These are phyloP conservation scores for Candolleomyces eurysporus DNA, from an alignment of 768 basidiomycete species.

Conservation along the genomic window DNA sequence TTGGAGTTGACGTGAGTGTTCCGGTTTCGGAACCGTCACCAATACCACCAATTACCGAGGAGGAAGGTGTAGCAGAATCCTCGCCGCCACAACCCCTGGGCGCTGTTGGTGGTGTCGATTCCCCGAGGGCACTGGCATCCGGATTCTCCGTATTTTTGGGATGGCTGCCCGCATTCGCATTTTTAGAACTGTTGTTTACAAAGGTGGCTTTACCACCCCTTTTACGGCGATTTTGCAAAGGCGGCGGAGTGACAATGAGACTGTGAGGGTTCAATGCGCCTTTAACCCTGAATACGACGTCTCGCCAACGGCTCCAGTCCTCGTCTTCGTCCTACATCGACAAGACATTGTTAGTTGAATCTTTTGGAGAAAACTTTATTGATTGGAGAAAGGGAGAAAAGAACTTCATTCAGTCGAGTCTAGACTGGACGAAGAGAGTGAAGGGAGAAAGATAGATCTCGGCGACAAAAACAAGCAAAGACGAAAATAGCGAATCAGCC, in stretches of 20 bases:
- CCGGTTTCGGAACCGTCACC: no score
- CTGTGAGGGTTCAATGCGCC: slow-evolving; percentile 48
- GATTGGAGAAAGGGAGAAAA: slow-evolving; percentile 3
- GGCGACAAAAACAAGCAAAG: neutral
- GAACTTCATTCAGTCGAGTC: no score
- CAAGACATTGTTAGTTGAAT: neutral
- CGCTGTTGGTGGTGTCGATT: neutral
- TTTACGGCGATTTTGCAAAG: slow-evolving; percentile 59
- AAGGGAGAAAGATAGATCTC: no score
- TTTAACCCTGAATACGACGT: slow-evolving; percentile 79
- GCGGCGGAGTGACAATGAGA: slow-evolving; percentile 48
- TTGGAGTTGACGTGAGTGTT: neutral
- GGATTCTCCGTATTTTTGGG: slow-evolving; percentile 14
- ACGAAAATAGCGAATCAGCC: neutral
- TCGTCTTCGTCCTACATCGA: slow-evolving; percentile 74
- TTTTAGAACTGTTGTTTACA: slow-evolving; percentile 21
- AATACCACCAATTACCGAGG: no score
- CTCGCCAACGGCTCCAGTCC: slow-evolving; percentile 87
- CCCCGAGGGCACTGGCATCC: neutral
- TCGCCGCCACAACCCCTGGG: neutral
- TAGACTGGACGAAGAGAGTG: no score
- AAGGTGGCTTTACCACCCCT: slow-evolving; percentile 55
- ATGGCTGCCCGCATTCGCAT: no score
- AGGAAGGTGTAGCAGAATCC: neutral
- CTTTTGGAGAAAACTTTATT: slow-evolving; percentile 1